phyloP scores from a whole-genome alignment of 2,329 filamentous ascomycete genomes.

The Apiospora hydei region DNA sequence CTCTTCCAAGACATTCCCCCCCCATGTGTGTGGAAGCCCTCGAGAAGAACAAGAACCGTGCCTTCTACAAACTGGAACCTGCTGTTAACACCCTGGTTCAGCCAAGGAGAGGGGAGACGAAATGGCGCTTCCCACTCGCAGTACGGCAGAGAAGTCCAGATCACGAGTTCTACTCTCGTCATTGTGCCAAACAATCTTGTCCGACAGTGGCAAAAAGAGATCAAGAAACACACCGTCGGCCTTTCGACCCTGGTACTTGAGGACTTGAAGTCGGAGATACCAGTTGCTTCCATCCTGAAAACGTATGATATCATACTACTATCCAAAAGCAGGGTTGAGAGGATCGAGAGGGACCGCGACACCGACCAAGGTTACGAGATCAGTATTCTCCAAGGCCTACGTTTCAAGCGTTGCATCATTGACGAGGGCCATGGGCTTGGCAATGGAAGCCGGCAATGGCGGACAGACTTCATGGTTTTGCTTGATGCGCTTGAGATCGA shows the following conservation, averaged over 20 bases:
- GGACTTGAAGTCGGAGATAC: slow-evolving; percentile 59
- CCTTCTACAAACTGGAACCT: slow-evolving; percentile 65
- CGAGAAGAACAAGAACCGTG: slow-evolving; percentile 55
- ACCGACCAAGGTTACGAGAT: slow-evolving; percentile 32
- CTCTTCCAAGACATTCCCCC: slow-evolving; percentile 48
- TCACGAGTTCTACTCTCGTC: slow-evolving; percentile 76
- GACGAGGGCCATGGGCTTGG: slow-evolving; percentile 92
- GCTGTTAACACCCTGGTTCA: slow-evolving; percentile 46
- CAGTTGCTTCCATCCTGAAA: slow-evolving; percentile 63
- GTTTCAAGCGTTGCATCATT: slow-evolving; percentile 88
- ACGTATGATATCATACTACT: slow-evolving; percentile 81
- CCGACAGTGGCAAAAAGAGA: slow-evolving; percentile 84
- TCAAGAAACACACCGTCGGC: slow-evolving; percentile 75
- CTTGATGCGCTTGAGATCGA: slow-evolving; percentile 67
- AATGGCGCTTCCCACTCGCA: slow-evolving; percentile 38
- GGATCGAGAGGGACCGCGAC: slow-evolving; percentile 56
- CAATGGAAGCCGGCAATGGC: slow-evolving; percentile 58
- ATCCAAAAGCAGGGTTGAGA: slow-evolving; percentile 76
- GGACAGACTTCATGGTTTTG: slow-evolving; percentile 61
- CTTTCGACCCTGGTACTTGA: slow-evolving; percentile 72
- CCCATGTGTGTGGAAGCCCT: slow-evolving; percentile 57
- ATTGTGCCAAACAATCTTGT: slow-evolving; percentile 85
- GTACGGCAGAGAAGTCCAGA: slow-evolving; percentile 59
- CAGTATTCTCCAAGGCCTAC: slow-evolving; percentile 70
- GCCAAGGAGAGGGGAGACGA: slow-evolving; percentile 47